Base-by-base conservation (phyloP, 2,329 filamentous ascomycete genomes). In the Aureobasidium sp. region DNA sequence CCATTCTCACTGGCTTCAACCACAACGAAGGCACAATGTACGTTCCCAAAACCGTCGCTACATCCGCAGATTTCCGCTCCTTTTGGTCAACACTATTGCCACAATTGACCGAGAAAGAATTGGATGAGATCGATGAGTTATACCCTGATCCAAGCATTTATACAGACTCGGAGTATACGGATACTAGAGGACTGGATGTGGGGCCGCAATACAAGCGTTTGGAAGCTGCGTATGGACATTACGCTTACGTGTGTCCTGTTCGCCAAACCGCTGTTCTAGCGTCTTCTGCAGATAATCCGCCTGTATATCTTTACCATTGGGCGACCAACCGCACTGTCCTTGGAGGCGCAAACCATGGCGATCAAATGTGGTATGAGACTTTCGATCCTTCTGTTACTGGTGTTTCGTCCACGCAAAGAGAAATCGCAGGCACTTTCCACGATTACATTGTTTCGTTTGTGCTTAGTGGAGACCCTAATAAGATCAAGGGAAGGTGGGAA, bases 1-100 rank as follows among this genome's bases (percentile, higher is more conserved):
- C 85, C 8, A 80, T 90, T 53, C 74, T 91, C 53, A 89, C 86
- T 0, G 87, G 87, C 8, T 90, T 86, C 76, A 87, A 86, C 72
- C 82, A 84, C 42, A 85, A 90, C 68, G 88, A 91, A 71, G 88
- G 87, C 17, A 80, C 84, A 0, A 71, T 78, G 41, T 90, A 90
- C 69, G 82, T 89, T 0, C 81, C 85, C 0, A 71, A 75, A 15
- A 67, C 71, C 7, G 77, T 81, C 59, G 73, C 77, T 15, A 76
- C 75, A 2, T 74, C 80, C 12, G 73, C 71, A 0, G 78, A 85
- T 12, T 87, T 89, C 70, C 77, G 77, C 3, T 63, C 71, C 2
- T 89, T 90, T 72, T 89, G 89, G 77, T 70, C 73, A 0, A 76
- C 73, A 0, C 79, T 91, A 10, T 79, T 90, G 13, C 87, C 87